These are phyloP conservation scores for Trichoderma parareesei DNA, from an alignment of 495 filamentous ascomycete species.

Conservation along the genomic window DNA sequence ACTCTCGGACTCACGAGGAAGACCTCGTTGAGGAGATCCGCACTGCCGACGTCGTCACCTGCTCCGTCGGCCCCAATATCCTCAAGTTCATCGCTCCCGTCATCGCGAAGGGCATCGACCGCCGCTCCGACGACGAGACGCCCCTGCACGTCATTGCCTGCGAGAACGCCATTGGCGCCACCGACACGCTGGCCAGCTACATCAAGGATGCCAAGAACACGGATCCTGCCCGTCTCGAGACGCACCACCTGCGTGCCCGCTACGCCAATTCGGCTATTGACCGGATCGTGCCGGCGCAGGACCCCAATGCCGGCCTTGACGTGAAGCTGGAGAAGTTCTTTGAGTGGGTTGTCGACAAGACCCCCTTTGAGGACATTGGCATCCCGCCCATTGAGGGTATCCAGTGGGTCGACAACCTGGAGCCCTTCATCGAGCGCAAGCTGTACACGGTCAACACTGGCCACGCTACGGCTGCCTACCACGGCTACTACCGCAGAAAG, in stretches of 20 bases:
- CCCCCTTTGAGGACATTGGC: conserved; percentile 54
- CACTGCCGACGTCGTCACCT: conserved; percentile 83
- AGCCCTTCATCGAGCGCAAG: conserved; percentile 97
- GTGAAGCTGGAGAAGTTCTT: conserved; percentile 97
- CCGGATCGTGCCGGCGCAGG: conserved; percentile 88
- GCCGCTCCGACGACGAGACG: conserved; percentile 53
- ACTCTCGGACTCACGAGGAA: conserved; percentile 72
- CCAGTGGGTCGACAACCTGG: conserved; percentile 83
- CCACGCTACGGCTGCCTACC: conserved; percentile 95
- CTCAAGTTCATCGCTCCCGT: conserved; percentile 91
- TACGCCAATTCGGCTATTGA: conserved; percentile 98
- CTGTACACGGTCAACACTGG: conserved; percentile 98
- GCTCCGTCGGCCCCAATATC: conserved; percentile 91
- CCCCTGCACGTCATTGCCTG: conserved; percentile 92
- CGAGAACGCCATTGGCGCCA: conserved; percentile 93
- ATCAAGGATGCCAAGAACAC: conserved; percentile 69
- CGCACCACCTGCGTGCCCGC: conserved; percentile 56
- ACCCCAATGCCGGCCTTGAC: conserved; percentile 67
- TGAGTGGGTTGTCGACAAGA: conserved; percentile 92
- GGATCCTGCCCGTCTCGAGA: conserved; percentile 45
- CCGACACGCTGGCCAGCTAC: conserved; percentile 69
- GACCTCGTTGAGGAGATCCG: conserved; percentile 79
- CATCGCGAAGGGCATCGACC: conserved; percentile 83
- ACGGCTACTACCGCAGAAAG: conserved; percentile 76
- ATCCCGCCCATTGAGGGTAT: conserved; percentile 72